Evolutionary conservation across 768 basidiomycete genomes (phyloP).

Genomic region (Neoboletus brunneissimus): DNA sequence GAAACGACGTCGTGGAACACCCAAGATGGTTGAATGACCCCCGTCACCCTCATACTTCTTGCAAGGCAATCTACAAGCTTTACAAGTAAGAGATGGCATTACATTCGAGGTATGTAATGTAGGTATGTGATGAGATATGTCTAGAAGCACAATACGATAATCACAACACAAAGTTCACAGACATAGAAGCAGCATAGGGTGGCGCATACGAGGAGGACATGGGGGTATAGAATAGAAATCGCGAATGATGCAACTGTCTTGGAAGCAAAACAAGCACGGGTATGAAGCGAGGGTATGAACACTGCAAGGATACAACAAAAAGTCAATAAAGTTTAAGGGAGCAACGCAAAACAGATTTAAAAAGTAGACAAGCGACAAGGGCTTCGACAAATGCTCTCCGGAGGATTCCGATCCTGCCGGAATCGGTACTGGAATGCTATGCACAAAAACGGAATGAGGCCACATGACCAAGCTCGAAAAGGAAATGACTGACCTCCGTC

Average conservation of each 20-base stretch:
- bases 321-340: slow-evolving; percentile 17
- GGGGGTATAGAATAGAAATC: slow-evolving; percentile 17
- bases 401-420: slow-evolving; percentile 47
- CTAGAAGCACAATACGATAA: slow-evolving; percentile 28
- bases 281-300: slow-evolving; percentile 20
- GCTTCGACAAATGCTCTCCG: slow-evolving; percentile 39
- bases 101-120: slow-evolving; percentile 19
- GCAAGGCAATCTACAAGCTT: neutral
- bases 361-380: slow-evolving; percentile 63
- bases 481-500: slow-evolving; percentile 44
- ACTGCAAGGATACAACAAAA: slow-evolving; percentile 24
- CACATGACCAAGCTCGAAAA: neutral
- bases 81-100: slow-evolving; percentile 4
- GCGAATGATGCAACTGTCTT: slow-evolving; percentile 1
- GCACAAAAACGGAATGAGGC: neutral
- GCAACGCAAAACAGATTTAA: slow-evolving; percentile 22
- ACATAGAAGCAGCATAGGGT: slow-evolving; percentile 17
- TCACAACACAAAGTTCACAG: slow-evolving; percentile 7
- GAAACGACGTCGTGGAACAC: neutral
- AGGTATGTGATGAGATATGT: slow-evolving; percentile 15
- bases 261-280: neutral
- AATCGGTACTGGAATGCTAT: slow-evolving; percentile 67
- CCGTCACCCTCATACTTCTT: neutral
- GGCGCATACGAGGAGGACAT: slow-evolving; percentile 17
- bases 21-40: neutral